phyloP scores from a whole-genome alignment of 352 stramenopile genomes.

The Globisporangium viniferum region DNA sequence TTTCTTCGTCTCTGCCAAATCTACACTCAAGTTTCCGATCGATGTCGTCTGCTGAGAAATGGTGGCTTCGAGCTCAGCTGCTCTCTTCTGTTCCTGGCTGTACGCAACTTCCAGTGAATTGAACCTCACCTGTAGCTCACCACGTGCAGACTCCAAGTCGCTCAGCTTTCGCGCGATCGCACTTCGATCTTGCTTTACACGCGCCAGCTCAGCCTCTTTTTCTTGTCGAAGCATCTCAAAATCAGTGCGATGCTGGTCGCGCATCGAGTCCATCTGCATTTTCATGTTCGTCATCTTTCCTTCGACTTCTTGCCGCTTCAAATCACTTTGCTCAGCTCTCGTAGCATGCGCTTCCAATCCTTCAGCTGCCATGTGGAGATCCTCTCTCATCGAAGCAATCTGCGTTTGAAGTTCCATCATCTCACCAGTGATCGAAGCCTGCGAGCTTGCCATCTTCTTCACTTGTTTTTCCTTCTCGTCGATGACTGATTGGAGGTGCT shows the following conservation, averaged over 20 bases:
- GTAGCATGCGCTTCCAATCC: conserved; percentile 62
- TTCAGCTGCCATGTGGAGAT: conserved; percentile 66
- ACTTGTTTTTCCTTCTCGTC: conserved; percentile 69
- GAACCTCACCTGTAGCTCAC: conserved; percentile 27
- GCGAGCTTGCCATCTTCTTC: conserved; percentile 56
- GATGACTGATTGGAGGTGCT: conserved; percentile 37
- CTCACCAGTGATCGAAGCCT: conserved; percentile 57
- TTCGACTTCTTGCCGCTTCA: conserved; percentile 45
- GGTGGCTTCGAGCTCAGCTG: conserved; percentile 41
- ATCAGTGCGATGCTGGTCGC: conserved; percentile 55
- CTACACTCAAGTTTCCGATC: conserved; percentile 63
- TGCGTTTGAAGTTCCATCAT: conserved; percentile 64
- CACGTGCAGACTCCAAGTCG: conserved; percentile 28
- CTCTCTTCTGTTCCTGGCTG: conserved; percentile 32
- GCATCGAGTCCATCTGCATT: conserved; percentile 46
- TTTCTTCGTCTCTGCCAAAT: conserved; percentile 81
- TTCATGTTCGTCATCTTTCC: conserved; percentile 47
- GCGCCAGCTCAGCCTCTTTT: conserved; percentile 56
- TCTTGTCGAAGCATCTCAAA: conserved; percentile 59
- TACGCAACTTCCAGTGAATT: conserved; percentile 33
- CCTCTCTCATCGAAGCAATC: conserved; percentile 50
- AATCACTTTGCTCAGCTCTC: conserved; percentile 54
- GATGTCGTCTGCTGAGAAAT: conserved; percentile 55
- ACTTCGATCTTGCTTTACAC: conserved; percentile 37
- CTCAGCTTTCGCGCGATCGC: conserved; percentile 19